phyloP scores from a whole-genome alignment of 2,329 filamentous ascomycete species.

The Alternaria ethzedia region DNA sequence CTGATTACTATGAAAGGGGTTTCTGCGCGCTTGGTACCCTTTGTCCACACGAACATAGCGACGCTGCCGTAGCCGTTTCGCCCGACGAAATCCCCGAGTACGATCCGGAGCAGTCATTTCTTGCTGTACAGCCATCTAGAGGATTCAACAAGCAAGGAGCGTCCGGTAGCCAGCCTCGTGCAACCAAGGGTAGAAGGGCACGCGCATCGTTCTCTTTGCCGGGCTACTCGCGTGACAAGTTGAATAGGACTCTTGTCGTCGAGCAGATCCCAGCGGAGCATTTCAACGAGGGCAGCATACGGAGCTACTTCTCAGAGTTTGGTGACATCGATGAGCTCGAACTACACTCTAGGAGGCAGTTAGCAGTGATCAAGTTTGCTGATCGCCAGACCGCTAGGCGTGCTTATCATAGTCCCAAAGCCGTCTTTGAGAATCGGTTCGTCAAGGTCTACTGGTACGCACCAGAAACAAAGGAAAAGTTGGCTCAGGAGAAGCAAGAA shows the following conservation, averaged over 20 bases:
- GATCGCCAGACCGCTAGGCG: slow-evolving; percentile 70
- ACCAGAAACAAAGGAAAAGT: slow-evolving; percentile 32
- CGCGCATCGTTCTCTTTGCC: slow-evolving; percentile 67
- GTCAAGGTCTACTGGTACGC: slow-evolving; percentile 84
- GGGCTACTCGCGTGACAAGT: slow-evolving; percentile 67
- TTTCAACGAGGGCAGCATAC: slow-evolving; percentile 69
- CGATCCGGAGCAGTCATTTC: slow-evolving; percentile 62
- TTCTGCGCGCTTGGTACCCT: slow-evolving; percentile 71
- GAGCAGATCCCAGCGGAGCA: slow-evolving; percentile 78
- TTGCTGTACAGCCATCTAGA: slow-evolving; percentile 30
- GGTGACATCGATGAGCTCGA: slow-evolving; percentile 69
- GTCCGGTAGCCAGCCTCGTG: slow-evolving; percentile 26
- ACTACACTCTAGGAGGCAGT: slow-evolving; percentile 69
- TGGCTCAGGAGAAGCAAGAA: slow-evolving; percentile 22
- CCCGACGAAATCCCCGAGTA: slow-evolving; percentile 55
- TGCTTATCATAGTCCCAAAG: slow-evolving; percentile 78
- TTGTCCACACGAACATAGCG: slow-evolving; percentile 74
- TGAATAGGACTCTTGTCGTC: slow-evolving; percentile 73
- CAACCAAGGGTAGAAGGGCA: slow-evolving; percentile 27
- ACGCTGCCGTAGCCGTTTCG: slow-evolving; percentile 27
- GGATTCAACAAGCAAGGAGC: background rate
- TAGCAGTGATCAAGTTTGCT: slow-evolving; percentile 74
- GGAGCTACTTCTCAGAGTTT: slow-evolving; percentile 74
- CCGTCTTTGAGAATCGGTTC: slow-evolving; percentile 84
- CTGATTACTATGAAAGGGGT: slow-evolving; percentile 75